phyloP scores from a whole-genome alignment of 257 asterid species.

The Salvia splendens region DNA sequence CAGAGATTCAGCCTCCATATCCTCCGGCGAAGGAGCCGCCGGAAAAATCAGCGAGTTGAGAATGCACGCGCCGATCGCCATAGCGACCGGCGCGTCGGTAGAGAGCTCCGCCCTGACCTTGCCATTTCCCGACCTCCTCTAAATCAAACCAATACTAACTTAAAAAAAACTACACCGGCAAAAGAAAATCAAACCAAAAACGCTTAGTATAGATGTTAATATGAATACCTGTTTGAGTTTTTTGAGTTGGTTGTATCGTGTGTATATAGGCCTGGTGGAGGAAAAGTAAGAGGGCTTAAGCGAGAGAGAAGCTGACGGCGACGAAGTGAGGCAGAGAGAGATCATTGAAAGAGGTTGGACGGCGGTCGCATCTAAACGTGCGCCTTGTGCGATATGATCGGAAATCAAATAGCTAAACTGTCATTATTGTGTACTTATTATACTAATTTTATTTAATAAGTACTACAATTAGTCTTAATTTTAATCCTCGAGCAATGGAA shows the following conservation, averaged over 20 bases:
- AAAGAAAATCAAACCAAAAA: background rate
- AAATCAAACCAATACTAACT: conserved; percentile 27
- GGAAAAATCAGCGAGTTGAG: conserved; percentile 77
- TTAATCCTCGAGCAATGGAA: too few relatives aligned
- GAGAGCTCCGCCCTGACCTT: conserved; percentile 78
- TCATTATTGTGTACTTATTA: too few relatives aligned
- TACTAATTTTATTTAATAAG: too few relatives aligned
- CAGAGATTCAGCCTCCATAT: conserved; percentile 58
- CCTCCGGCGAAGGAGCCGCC: conserved; percentile 54
- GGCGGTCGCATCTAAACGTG: conserved; percentile 42
- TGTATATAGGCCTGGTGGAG: conserved; percentile 39
- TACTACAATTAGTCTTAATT: too few relatives aligned
- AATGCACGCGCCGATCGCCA: conserved; percentile 86
- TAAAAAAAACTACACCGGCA: background rate
- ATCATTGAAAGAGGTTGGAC: conserved; percentile 46
- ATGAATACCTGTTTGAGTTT: conserved; percentile 40
- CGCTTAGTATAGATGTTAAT: background rate
- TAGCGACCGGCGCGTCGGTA: conserved; percentile 70
- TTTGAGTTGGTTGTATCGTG: conserved; percentile 36
- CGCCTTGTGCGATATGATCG: conserved; percentile 36
- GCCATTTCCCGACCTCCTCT: conserved; percentile 55
- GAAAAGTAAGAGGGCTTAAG: conserved; percentile 38
- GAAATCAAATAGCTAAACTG: background rate
- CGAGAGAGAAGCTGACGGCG: conserved; percentile 41
- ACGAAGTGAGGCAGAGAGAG: conserved; percentile 42